phyloP scores from a whole-genome alignment of 208 protist genomes.

The Borovskyia barvae region DNA sequence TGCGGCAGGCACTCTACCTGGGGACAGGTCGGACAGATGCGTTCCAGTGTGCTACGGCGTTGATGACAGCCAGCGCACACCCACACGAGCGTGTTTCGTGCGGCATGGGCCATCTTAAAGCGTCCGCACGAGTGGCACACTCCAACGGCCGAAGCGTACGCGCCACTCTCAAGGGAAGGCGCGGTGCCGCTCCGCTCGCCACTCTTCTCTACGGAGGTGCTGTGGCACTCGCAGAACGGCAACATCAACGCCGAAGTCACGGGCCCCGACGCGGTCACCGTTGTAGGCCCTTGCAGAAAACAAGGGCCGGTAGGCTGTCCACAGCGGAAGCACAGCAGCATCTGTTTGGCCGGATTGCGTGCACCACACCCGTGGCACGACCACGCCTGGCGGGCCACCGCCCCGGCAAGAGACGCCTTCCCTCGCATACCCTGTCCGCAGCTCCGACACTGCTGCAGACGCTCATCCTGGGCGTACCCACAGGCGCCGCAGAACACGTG shows the following conservation, averaged over 20 bases:
- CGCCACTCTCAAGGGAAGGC: neutral
- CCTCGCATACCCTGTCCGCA: constrained; percentile 45
- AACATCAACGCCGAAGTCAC: neutral
- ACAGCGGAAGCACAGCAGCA: constrained; percentile 67
- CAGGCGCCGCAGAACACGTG: constrained; percentile 67
- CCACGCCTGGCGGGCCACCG: constrained; percentile 67
- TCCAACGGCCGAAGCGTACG: constrained; percentile 29
- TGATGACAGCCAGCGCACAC: constrained; percentile 63
- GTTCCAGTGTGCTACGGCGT: constrained; percentile 74
- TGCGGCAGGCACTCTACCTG: constrained; percentile 79
- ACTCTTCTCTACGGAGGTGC: too few relatives aligned
- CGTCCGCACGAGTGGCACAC: constrained; percentile 53
- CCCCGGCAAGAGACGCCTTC: constrained; percentile 11
- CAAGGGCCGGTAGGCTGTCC: constrained; percentile 43
- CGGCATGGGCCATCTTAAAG: constrained; percentile 49
- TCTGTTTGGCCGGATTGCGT: constrained; percentile 72
- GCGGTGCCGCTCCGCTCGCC: neutral
- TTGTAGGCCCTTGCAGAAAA: neutral
- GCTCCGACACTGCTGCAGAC: constrained; percentile 46
- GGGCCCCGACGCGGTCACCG: neutral
- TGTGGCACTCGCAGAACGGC: constrained; percentile 16
- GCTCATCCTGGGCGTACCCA: constrained; percentile 80
- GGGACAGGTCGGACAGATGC: constrained; percentile 66
- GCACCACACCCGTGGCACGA: constrained; percentile 50
- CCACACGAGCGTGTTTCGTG: constrained; percentile 47